Evolutionary conservation across 805 yeast genomes (phyloP).

Genomic region (Candida ovalis): DNA sequence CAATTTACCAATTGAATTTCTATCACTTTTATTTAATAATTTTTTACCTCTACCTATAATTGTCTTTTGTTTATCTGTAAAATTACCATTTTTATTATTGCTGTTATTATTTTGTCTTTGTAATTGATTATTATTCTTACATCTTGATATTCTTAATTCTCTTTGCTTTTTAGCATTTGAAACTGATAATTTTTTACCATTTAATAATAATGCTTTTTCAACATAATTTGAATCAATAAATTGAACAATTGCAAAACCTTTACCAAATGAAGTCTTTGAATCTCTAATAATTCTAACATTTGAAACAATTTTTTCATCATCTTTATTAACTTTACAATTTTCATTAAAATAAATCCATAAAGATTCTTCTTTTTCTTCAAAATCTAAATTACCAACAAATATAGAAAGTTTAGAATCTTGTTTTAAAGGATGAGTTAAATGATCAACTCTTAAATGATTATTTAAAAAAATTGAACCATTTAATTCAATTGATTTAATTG

Average conservation of each 20-base stretch:
- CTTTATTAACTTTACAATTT: conserved; percentile 40
- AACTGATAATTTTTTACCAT: conserved; percentile 53
- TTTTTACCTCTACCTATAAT: conserved; percentile 75
- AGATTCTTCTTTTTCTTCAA: conserved; percentile 87
- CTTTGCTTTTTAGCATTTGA: conserved; percentile 39
- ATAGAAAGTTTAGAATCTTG: conserved; percentile 81
- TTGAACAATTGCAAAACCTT: conserved; percentile 96
- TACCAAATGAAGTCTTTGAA: conserved; percentile 89
- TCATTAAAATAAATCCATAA: conserved; percentile 75
- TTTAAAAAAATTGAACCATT: conserved; percentile 68
- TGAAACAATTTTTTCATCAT: conserved; percentile 52
- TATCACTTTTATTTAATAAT: conserved; percentile 76
- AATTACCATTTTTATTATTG: conserved; percentile 1
- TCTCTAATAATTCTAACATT: conserved; percentile 90
- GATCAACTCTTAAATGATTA: conserved; percentile 86
- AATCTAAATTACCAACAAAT: conserved; percentile 91
- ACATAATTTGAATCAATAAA: conserved; percentile 72
- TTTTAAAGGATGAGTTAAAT: conserved; percentile 85
- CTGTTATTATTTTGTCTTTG: conserved; percentile 25
- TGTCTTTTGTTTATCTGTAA: conserved; percentile 65
- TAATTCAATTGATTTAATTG: conserved; percentile 41
- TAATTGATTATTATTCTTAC: conserved; percentile 39
- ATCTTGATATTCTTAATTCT: conserved; percentile 72
- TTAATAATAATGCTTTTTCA: conserved; percentile 72
- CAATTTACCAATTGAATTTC: conserved; percentile 58